Percentiles rank a stretch among this genome's conserved stretches.
Conservation (phyloP, 257 asterid species). For the Solanum piurae region DNA sequence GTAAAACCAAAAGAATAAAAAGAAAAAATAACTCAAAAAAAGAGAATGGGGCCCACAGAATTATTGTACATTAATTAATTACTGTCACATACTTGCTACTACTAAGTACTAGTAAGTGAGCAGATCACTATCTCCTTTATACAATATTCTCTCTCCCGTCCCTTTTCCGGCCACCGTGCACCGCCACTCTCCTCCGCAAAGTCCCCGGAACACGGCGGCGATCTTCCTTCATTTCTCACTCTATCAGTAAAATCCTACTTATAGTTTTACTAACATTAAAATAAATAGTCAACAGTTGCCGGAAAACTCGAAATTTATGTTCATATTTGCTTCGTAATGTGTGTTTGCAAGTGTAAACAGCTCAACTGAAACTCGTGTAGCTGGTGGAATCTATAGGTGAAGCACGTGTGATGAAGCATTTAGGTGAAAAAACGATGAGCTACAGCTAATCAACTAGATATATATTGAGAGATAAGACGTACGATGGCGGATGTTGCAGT, state of each 20-base stretch:
- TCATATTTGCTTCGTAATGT: not conserved
- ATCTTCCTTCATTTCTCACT: not conserved
- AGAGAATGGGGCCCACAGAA: not conserved
- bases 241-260: not conserved
- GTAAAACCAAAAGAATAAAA: not conserved
- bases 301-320: not conserved
- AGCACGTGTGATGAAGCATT: not conserved
- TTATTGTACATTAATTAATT: not conserved
- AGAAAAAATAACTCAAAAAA: too few species aligned
- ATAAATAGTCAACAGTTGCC: not conserved
- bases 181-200: not conserved
- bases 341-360: not conserved
- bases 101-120: not conserved
- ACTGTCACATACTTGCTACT: not conserved
- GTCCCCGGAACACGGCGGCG: not conserved
- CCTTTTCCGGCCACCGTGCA: not conserved
- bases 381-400: not conserved
- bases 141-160: not conserved
- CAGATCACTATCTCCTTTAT: not conserved
- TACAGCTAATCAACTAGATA: not conserved
- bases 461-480: not conserved
- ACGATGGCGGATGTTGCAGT: constrained; percentile 46
- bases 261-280: not conserved
- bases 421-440: not conserved
- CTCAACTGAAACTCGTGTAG: not conserved